Base-by-base conservation (phyloP, 371 early-diverging fungal species). In the Rhizomucor miehei region DNA sequence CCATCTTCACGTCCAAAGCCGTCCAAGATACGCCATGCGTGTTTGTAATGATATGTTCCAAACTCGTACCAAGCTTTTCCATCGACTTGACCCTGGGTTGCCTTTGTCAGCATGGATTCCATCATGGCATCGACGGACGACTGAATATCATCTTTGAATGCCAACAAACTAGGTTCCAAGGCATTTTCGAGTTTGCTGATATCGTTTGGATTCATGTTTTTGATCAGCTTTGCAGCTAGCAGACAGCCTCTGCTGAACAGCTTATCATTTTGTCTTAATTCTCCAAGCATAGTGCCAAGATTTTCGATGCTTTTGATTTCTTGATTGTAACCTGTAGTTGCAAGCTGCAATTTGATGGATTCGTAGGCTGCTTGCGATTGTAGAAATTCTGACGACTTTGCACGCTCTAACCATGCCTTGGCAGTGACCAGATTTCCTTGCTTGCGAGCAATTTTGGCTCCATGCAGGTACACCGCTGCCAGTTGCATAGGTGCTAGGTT, bases 31-130 rank as follows among this genome's bases (percentile, higher is more conserved):
- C 73, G 71, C 79, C 82, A 79, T 0, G 82, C 88, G 59, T 79
- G 76, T 45, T 79, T 77, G 50, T 88, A 84, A 44, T 81, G 73
- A 48, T 81, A 81, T 10, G 79, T 73, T 6, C 81, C 86, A 56
- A 77, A 84, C 6, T 73, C 72, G 49, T 82, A 86, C 89, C 89
- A 89, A 0, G 84, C 73, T 44, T 82, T 83, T 8, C 66, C 67
- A 38, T 61, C 45, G 0, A 25, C 51, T 6, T n/a, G 43, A 21
- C 56, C 52, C n/a, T 69, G 63, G 17, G 69, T 56, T 1, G 76
- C 57, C 44, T 65, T 69, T 11, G 61, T 48, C 10, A 74, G 43
- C 1, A 62, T 60, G 36, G 53, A 45, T 44, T 69, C 63, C 17
- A 73, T 63, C 1, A 56, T 56, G 1, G 40, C 38, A 44, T 74